Evolutionary conservation across 345 rosid genomes (phyloP).

Genomic region (Lepidium sativum): DNA sequence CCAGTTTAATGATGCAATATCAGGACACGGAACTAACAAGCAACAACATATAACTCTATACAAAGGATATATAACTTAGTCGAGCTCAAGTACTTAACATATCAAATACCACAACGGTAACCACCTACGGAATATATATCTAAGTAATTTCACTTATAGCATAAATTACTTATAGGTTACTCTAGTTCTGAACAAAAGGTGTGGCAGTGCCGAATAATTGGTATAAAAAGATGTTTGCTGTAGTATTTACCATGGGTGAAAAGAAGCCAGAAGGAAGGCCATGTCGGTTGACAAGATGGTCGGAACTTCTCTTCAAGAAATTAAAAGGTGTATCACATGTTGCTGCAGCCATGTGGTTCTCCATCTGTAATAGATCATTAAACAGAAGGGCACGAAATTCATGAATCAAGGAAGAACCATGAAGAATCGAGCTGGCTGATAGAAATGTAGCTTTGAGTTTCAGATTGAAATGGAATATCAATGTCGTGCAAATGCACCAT

Average conservation of each 20-base stretch:
- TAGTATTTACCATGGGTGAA: constrained; percentile 45
- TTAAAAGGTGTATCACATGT: constrained; percentile 35
- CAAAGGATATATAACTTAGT: background rate
- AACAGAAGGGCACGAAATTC: background rate
- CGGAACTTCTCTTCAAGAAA: constrained; percentile 45
- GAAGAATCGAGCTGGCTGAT: background rate
- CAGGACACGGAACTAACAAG: background rate
- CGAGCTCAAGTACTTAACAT: background rate
- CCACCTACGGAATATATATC: background rate
- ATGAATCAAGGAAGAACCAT: constrained; percentile 5
- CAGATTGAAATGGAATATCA: background rate
- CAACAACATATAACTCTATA: background rate
- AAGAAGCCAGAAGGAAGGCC: constrained; percentile 34
- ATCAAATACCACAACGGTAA: background rate
- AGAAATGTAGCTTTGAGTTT: background rate
- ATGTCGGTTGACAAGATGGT: constrained; percentile 43
- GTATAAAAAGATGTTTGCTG: background rate
- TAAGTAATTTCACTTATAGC: background rate
- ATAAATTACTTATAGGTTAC: background rate
- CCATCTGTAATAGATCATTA: constrained; percentile 31
- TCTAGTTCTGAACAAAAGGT: background rate
- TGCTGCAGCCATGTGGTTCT: constrained; percentile 33
- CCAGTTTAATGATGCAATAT: constrained; percentile 7
- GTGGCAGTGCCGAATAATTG: background rate
- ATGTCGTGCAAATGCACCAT: constrained; percentile 29